Base-by-base conservation (phyloP, 164 flowering plant genomes). In the Dillenia turbinata region DNA sequence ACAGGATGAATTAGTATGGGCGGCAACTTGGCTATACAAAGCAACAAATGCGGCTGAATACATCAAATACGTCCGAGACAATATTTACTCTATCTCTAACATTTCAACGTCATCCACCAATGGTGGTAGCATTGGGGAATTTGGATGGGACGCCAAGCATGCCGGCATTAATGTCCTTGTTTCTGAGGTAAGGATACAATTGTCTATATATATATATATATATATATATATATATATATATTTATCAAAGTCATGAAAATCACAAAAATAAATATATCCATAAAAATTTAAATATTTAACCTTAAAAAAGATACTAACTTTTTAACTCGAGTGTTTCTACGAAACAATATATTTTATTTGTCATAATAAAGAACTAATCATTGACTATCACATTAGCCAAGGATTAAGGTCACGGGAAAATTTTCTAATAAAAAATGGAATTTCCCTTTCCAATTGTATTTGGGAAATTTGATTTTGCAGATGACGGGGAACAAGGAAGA, bases 1-100 rank as follows among this genome's bases (percentile, higher is more conserved):
- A 55, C 61, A 84, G 84, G 88, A 84, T 57, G 86, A 84, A 58
- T 56, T 81, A 66, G 1, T 81, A 1, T 84, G 88, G 88, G 88
- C 67, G 59, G 86, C 86, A 22, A 70, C 82, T 13, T 81, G 88
- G 88, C 44, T 84, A 16, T 70, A 62, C 52, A 71, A 62, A 63
- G 81, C 83, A 10, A 78, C 83, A 1, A 73, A 65, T 11, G 6
- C 17, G 2, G 62, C 55, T 0, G 11, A 10, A 47, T 84, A 81
- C 47, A 68, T 66, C 76, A 66, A 71, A 14, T 79, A 77, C 54
- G 68, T 81, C 9, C 40, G 40, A 9, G 33, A 3, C 1, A 55
- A 1, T 77, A 81, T 47, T 48, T 70, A 19, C 43, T 67, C 54
- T 58, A 33, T n/a, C 8, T 77, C 50, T 68, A 64, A 45, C 57